These are phyloP conservation scores for Nakaseomyces delphensis DNA, from an alignment of 1,139 yeast genomes.

Conservation along the genomic window DNA sequence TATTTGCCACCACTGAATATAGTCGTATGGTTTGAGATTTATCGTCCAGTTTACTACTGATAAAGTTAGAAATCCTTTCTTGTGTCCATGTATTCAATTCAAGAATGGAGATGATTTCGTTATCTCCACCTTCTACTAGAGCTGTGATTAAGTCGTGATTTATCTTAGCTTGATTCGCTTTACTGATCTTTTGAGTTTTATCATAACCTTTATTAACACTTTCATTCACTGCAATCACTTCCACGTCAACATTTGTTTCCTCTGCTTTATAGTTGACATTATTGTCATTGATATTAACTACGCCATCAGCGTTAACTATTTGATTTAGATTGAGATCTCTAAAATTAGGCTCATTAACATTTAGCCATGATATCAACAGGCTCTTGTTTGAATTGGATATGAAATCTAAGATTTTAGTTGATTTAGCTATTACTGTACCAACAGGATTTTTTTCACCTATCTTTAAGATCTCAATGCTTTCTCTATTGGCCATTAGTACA, in stretches of 20 bases:
- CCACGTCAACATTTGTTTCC: slow-evolving; percentile 3
- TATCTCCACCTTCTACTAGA: slow-evolving; percentile 12
- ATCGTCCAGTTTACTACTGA: slow-evolving; percentile 13
- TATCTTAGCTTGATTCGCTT: slow-evolving; percentile 21
- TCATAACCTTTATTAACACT: slow-evolving; percentile 8
- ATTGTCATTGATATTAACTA: slow-evolving; percentile 14
- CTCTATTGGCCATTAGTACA: slow-evolving; percentile 16
- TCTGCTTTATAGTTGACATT: not conserved
- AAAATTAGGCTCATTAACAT: slow-evolving; percentile 31
- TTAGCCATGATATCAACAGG: slow-evolving; percentile 29
- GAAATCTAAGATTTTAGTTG: slow-evolving; percentile 25
- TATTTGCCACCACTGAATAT: slow-evolving; percentile 14
- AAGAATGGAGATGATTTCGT: slow-evolving; percentile 11
- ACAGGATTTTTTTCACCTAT: slow-evolving; percentile 13
- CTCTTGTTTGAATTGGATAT: slow-evolving; percentile 10
- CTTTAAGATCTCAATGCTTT: slow-evolving; percentile 17
- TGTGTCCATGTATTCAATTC: slow-evolving; percentile 21
- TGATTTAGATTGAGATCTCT: slow-evolving; percentile 18
- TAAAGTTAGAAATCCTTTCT: slow-evolving; percentile 20
- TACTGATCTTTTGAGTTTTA: slow-evolving; percentile 15
- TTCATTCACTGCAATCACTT: slow-evolving; percentile 5
- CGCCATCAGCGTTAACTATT: slow-evolving; percentile 16
- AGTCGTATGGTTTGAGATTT: slow-evolving; percentile 13
- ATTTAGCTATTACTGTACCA: slow-evolving; percentile 17
- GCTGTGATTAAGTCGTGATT: slow-evolving; percentile 14